A percentile compares a stretch with the other conserved stretches of the same genome.
These are phyloP conservation scores for Alternaria gaisen DNA, from an alignment of 2,329 filamentous ascomycete genomes.

Conservation along the genomic window DNA sequence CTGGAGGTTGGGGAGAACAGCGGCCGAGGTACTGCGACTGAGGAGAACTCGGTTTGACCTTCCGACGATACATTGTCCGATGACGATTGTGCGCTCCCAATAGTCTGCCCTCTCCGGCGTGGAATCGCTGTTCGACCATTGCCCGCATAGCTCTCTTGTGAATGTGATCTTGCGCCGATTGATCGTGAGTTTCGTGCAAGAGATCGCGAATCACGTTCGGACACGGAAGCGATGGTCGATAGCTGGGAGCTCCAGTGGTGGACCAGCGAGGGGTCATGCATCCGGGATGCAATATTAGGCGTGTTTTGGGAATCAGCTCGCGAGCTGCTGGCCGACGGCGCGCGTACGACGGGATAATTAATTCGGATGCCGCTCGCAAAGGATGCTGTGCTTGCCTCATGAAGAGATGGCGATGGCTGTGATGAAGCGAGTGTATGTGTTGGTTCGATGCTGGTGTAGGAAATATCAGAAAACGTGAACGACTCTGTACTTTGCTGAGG, in stretches of 20 bases:
- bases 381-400: conserved; percentile 47
- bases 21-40: conserved; percentile 46
- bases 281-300: conserved; percentile 49
- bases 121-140: conserved; percentile 33
- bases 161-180: conserved; percentile 42
- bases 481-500: conserved; percentile 45
- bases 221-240: conserved; percentile 50
- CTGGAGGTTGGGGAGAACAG: conserved; percentile 44
- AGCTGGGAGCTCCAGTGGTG: conserved; percentile 53
- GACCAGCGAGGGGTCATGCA: conserved; percentile 48
- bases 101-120: conserved; percentile 43
- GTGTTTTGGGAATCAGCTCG: conserved; percentile 47
- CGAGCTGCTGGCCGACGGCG: conserved; percentile 48
- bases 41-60: conserved; percentile 38
- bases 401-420: conserved; percentile 43
- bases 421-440: conserved; percentile 34
- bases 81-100: conserved; percentile 46
- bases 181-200: conserved; percentile 44
- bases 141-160: conserved; percentile 41
- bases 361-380: conserved; percentile 47
- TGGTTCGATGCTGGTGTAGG: conserved; percentile 46
- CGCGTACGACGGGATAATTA: conserved; percentile 48
- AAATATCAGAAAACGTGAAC: conserved; percentile 48
- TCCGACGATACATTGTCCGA: conserved; percentile 44
- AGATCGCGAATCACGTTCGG: conserved; percentile 49